Evolutionary conservation across 108 stramenopile genomes (phyloP).

Genomic region (Aurantiochytrium sp.): DNA sequence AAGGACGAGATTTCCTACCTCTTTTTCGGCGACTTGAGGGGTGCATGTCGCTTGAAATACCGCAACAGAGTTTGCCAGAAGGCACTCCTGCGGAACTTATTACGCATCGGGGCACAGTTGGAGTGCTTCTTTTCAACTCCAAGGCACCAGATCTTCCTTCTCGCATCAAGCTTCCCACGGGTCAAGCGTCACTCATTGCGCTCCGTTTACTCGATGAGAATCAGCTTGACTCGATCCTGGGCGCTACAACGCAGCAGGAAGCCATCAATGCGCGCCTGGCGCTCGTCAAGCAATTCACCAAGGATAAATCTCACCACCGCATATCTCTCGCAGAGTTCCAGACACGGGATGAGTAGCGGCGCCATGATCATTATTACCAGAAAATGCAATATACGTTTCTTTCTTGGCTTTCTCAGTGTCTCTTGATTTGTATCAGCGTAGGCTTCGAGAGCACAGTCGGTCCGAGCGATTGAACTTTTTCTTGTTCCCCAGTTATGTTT

Average conservation of each 20-base stretch:
- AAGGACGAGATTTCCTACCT: not conserved
- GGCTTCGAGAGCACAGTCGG: not conserved
- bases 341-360: too few species aligned
- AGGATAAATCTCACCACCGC: not conserved
- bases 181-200: not conserved
- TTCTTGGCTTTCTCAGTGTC: not conserved
- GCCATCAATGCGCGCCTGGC: not conserved
- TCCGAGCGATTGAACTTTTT: not conserved
- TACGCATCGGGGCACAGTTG: not conserved
- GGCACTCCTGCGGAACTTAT: not conserved
- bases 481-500: too few species aligned
- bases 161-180: not conserved
- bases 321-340: not conserved
- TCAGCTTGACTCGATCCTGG: not conserved
- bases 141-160: not conserved
- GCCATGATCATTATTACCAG: not conserved
- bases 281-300: not conserved
- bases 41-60: not conserved
- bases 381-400: not conserved
- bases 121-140: not conserved
- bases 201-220: not conserved
- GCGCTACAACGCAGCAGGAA: not conserved
- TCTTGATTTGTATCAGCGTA: not conserved
- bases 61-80: not conserved
- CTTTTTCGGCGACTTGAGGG: not conserved